These are phyloP conservation scores for Backusella luteola DNA, from an alignment of 192 early-diverging fungal genomes.

Conservation along the genomic window DNA sequence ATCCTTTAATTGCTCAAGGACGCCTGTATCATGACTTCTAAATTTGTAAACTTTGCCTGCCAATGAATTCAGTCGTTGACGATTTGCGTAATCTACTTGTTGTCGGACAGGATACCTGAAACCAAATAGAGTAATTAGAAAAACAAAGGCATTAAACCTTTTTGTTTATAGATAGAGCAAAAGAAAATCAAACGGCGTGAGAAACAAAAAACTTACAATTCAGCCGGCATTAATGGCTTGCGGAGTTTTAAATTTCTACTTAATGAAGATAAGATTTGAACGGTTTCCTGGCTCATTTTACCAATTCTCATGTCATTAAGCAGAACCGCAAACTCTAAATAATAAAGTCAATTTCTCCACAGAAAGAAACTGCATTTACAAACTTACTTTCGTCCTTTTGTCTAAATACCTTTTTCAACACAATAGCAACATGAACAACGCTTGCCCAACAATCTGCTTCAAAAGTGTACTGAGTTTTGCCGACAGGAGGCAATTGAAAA, in stretches of 20 bases:
- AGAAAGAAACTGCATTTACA: not conserved
- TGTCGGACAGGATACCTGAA: slow-evolving; percentile 56
- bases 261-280: slow-evolving; percentile 43
- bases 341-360: not conserved
- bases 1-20: slow-evolving; percentile 33
- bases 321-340: slow-evolving; percentile 64
- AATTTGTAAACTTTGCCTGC: slow-evolving; percentile 47
- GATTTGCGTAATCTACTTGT: slow-evolving; percentile 78
- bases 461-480: slow-evolving; percentile 57
- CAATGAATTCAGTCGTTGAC: slow-evolving; percentile 48
- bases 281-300: slow-evolving; percentile 51
- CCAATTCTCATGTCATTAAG: slow-evolving; percentile 85
- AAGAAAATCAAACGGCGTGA: not conserved
- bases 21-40: slow-evolving; percentile 43
- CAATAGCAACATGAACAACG: slow-evolving; percentile 50
- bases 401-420: slow-evolving; percentile 77
- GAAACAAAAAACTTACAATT: slow-evolving; percentile 55
- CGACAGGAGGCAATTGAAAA: slow-evolving; percentile 75
- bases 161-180: not conserved
- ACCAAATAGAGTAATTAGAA: not conserved
- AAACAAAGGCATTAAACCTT: not conserved
- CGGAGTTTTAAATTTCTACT: slow-evolving; percentile 50
- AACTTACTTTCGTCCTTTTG: slow-evolving; percentile 66
- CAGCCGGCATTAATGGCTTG: slow-evolving; percentile 58
- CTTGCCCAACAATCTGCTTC: slow-evolving; percentile 58